Evolutionary conservation across 2,329 filamentous ascomycete genomes (phyloP).

Genomic region (Cordyceps sp.): DNA sequence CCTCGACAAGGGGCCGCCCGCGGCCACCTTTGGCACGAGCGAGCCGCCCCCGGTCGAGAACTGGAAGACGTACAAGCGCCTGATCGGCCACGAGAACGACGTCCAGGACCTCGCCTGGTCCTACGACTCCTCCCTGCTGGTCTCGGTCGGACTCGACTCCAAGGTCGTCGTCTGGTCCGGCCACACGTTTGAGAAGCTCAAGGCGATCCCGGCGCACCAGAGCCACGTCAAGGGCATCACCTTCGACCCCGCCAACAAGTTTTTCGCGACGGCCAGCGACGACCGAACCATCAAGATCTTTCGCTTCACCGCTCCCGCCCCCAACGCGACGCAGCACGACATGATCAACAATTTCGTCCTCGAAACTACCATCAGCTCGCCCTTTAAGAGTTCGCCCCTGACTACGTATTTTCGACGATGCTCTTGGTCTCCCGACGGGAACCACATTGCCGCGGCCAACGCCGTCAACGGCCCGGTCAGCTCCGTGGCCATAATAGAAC

Average conservation of each 20-base stretch:
- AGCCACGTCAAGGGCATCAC: slow-evolving; percentile 98
- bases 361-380: slow-evolving; percentile 75
- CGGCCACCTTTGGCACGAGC: slow-evolving; percentile 72
- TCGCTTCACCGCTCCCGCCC: slow-evolving; percentile 76
- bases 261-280: slow-evolving; percentile 95
- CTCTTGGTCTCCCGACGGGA: slow-evolving; percentile 95
- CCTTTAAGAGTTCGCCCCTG: slow-evolving; percentile 80
- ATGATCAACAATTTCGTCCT: slow-evolving; percentile 94
- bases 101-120: slow-evolving; percentile 98
- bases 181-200: slow-evolving; percentile 93
- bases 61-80: slow-evolving; percentile 85
- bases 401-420: slow-evolving; percentile 95
- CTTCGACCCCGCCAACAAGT: slow-evolving; percentile 97
- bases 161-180: slow-evolving; percentile 98
- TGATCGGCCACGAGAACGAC: slow-evolving; percentile 96
- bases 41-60: slow-evolving; percentile 91
- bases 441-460: slow-evolving; percentile 92
- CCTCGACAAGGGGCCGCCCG: slow-evolving; percentile 66
- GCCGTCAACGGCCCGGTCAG: slow-evolving; percentile 95
- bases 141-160: slow-evolving; percentile 91
- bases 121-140: slow-evolving; percentile 82
- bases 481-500: slow-evolving; percentile 89
- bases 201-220: slow-evolving; percentile 81
- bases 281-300: slow-evolving; percentile 95
- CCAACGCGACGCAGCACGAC: slow-evolving; percentile 86